phyloP scores from a whole-genome alignment of 768 basidiomycete species.

The Collybia nuda region DNA sequence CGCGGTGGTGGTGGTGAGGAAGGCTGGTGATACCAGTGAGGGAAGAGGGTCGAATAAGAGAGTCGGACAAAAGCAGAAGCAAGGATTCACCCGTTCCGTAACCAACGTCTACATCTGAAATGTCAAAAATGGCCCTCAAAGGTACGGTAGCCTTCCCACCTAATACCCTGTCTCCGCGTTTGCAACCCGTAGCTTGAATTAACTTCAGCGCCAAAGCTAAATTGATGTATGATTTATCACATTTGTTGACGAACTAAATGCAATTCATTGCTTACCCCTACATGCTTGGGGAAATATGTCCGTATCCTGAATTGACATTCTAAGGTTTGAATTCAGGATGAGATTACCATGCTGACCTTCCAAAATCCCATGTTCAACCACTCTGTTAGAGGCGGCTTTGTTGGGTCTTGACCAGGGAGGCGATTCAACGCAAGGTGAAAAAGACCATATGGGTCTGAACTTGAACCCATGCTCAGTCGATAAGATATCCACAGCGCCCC shows the following conservation, averaged over 20 bases:
- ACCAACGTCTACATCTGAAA: constrained; percentile 51
- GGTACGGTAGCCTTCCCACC: constrained; percentile 34
- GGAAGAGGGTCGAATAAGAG: constrained; percentile 40
- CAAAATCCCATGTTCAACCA: constrained; percentile 76
- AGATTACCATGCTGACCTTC: constrained; percentile 40
- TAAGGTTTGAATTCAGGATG: background rate
- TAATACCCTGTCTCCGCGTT: constrained; percentile 45
- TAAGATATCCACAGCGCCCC: constrained; percentile 1
- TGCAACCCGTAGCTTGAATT: constrained; percentile 38
- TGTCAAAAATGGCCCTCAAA: background rate
- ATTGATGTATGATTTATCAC: background rate
- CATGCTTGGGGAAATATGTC: constrained; percentile 57
- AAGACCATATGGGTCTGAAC: constrained; percentile 53
- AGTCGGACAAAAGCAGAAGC: constrained; percentile 48
- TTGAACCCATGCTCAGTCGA: constrained; percentile 9
- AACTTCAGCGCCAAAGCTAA: constrained; percentile 51
- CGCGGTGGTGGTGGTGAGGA: constrained; percentile 43
- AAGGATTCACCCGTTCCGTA: constrained; percentile 70
- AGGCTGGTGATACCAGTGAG: constrained; percentile 63
- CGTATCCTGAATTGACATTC: constrained; percentile 34
- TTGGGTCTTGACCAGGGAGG: constrained; percentile 29
- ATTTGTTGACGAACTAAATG: background rate
- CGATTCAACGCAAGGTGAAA: constrained; percentile 58
- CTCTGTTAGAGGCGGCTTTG: constrained; percentile 46
- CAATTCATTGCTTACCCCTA: constrained; percentile 38